These are phyloP conservation scores for Penicillium roqueforti DNA, from an alignment of 495 filamentous ascomycete genomes.

Conservation along the genomic window DNA sequence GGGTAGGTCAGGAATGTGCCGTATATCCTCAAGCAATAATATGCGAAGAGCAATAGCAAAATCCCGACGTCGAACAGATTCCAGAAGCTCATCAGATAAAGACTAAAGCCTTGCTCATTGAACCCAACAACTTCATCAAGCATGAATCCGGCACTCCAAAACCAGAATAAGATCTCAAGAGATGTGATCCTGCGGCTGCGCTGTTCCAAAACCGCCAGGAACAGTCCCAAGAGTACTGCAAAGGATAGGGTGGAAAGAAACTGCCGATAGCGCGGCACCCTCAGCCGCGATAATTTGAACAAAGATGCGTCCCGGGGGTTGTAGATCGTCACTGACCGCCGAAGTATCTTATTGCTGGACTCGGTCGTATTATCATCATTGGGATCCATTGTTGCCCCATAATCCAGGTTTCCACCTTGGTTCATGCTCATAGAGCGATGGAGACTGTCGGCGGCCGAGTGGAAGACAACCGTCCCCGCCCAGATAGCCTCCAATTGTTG, in stretches of 20 bases:
- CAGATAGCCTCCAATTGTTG: slow-evolving; percentile 94
- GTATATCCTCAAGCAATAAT: slow-evolving; percentile 83
- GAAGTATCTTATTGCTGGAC: slow-evolving; percentile 36
- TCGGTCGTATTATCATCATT: slow-evolving; percentile 8
- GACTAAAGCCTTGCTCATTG: slow-evolving; percentile 87
- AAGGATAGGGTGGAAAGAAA: slow-evolving; percentile 83
- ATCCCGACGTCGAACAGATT: slow-evolving; percentile 92
- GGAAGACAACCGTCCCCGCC: slow-evolving; percentile 90
- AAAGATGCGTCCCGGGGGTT: slow-evolving; percentile 82
- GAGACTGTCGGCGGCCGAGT: slow-evolving; percentile 76
- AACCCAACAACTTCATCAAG: slow-evolving; percentile 91
- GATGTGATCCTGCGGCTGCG: slow-evolving; percentile 71
- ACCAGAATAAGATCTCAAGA: slow-evolving; percentile 86
- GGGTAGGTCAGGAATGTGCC: slow-evolving; percentile 73
- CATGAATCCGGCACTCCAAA: slow-evolving; percentile 96
- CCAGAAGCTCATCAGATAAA: slow-evolving; percentile 97
- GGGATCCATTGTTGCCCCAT: slow-evolving; percentile 20
- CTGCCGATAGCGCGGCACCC: slow-evolving; percentile 86
- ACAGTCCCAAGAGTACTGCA: slow-evolving; percentile 75
- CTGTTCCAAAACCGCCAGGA: slow-evolving; percentile 67
- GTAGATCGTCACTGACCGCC: slow-evolving; percentile 81
- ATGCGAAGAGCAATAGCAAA: slow-evolving; percentile 76
- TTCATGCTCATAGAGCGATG: slow-evolving; percentile 50
- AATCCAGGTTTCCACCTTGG: slow-evolving; percentile 24
- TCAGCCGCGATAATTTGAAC: slow-evolving; percentile 83